These are phyloP conservation scores for Penicillium sp. DNA, from an alignment of 2,329 filamentous ascomycete species.

Conservation along the genomic window DNA sequence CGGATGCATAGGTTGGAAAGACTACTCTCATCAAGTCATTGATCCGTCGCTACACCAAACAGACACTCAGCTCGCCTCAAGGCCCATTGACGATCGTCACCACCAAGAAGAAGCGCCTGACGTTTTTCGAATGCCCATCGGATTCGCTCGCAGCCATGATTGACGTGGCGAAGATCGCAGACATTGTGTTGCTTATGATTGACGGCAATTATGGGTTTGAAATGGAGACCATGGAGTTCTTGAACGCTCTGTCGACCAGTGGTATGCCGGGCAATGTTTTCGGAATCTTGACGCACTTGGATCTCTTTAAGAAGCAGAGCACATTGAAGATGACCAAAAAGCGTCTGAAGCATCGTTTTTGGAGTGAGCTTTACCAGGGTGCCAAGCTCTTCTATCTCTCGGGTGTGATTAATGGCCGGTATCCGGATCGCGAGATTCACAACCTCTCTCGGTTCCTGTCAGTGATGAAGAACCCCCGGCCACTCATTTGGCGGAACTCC, in stretches of 20 bases:
- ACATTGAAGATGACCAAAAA: conserved; percentile 92
- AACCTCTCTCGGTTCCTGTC: conserved; percentile 92
- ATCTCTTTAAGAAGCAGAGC: conserved; percentile 90
- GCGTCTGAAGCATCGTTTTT: conserved; percentile 87
- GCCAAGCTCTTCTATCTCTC: conserved; percentile 96
- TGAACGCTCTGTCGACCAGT: conserved; percentile 86
- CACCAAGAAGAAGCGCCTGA: conserved; percentile 88
- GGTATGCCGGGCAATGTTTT: conserved; percentile 99
- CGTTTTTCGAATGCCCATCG: conserved; percentile 92
- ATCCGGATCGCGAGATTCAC: conserved; percentile 92
- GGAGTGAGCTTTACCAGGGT: conserved; percentile 94
- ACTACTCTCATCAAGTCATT: conserved; percentile 93
- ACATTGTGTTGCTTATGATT: conserved; percentile 96
- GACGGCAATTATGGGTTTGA: conserved; percentile 98
- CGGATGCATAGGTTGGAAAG: conserved; percentile 59
- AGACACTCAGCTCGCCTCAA: conserved; percentile 80
- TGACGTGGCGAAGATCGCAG: conserved; percentile 92
- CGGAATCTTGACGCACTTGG: conserved; percentile 90
- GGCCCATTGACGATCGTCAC: conserved; percentile 95
- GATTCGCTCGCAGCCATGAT: conserved; percentile 94
- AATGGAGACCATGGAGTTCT: conserved; percentile 99
- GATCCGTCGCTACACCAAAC: conserved; percentile 90
- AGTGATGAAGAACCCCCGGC: conserved; percentile 98
- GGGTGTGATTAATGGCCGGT: conserved; percentile 91
- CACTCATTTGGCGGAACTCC: conserved; percentile 92